Conservation (phyloP, 176 grass and related monocot genomes). For the Carex pumila region DNA sequence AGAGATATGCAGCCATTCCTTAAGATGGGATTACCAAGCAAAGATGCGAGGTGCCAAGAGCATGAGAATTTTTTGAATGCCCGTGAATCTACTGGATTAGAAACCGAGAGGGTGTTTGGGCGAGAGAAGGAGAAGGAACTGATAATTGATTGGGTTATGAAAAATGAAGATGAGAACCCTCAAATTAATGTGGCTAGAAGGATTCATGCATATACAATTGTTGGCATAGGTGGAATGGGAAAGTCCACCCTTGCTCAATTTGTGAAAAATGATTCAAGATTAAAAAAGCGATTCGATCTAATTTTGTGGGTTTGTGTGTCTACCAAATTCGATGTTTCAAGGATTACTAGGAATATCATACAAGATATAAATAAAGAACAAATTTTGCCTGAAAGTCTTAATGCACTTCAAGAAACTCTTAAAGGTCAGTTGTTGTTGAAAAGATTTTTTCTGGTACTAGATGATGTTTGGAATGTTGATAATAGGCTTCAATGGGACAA, state of each 20-base stretch:
- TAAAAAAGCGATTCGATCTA: not conserved
- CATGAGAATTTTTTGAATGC: not conserved
- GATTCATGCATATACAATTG: slow-evolving; percentile 5
- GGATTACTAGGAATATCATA: slow-evolving; percentile 25
- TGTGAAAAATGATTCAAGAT: slow-evolving; percentile 23
- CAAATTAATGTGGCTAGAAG: not conserved
- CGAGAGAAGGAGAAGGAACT: not conserved
- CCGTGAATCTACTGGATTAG: not conserved
- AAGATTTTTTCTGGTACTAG: slow-evolving; percentile 45
- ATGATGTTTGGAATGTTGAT: slow-evolving; percentile 55
- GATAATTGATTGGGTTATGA: slow-evolving; percentile 17
- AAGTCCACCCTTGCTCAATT: slow-evolving; percentile 39
- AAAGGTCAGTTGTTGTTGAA: slow-evolving; percentile 14
- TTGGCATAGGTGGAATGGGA: slow-evolving; percentile 34
- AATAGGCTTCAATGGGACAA: slow-evolving; percentile 30
- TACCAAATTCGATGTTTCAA: slow-evolving; percentile 32
- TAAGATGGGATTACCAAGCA: not conserved
- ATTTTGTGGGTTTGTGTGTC: slow-evolving; percentile 44
- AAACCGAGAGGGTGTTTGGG: not conserved
- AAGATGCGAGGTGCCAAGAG: not conserved
- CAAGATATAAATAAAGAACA: not conserved
- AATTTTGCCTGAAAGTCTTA: not conserved
- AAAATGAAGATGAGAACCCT: not conserved
- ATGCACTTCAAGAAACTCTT: slow-evolving; percentile 21
- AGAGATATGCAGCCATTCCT: not conserved